A percentile compares a stretch with the other conserved stretches of the same genome.
phyloP scores from a whole-genome alignment of 2,329 filamentous ascomycete genomes.

The Alternaria gansuensis region DNA sequence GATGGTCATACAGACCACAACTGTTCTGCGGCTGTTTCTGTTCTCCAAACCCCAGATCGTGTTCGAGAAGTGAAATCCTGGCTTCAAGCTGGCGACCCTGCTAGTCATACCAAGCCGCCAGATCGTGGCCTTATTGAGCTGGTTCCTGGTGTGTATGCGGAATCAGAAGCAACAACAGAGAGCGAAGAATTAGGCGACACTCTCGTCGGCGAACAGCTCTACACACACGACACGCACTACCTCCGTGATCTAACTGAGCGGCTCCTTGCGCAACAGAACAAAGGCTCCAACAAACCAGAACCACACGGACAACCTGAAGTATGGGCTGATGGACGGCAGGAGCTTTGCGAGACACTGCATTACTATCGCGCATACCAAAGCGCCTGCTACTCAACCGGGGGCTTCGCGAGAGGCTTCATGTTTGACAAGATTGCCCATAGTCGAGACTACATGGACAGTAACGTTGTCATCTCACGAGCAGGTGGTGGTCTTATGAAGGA shows the following conservation, averaged over 20 bases:
- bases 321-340: slow-evolving; percentile 67
- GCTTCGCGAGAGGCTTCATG: slow-evolving; percentile 65
- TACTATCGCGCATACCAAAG: slow-evolving; percentile 71
- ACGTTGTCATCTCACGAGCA: slow-evolving; percentile 70
- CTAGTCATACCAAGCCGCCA: not conserved
- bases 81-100: not conserved
- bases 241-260: slow-evolving; percentile 26
- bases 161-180: slow-evolving; percentile 17
- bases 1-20: not conserved
- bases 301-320: slow-evolving; percentile 58
- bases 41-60: not conserved
- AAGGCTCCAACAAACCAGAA: slow-evolving; percentile 43
- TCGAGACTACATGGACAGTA: slow-evolving; percentile 67
- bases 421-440: slow-evolving; percentile 64
- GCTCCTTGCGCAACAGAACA: slow-evolving; percentile 23
- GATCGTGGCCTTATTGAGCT: not conserved
- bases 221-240: not conserved
- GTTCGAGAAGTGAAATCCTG: not conserved
- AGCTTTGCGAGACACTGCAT: slow-evolving; percentile 69
- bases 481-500: slow-evolving; percentile 64
- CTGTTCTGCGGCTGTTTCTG: not conserved
- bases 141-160: not conserved
- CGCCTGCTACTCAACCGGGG: slow-evolving; percentile 63
- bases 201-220: not conserved
- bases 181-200: not conserved